Evolutionary conservation across 78 protist species (phyloP), one percentile per base, ranked within the genome.

Genomic region (Dictyostelium brefeldianum): DNA sequence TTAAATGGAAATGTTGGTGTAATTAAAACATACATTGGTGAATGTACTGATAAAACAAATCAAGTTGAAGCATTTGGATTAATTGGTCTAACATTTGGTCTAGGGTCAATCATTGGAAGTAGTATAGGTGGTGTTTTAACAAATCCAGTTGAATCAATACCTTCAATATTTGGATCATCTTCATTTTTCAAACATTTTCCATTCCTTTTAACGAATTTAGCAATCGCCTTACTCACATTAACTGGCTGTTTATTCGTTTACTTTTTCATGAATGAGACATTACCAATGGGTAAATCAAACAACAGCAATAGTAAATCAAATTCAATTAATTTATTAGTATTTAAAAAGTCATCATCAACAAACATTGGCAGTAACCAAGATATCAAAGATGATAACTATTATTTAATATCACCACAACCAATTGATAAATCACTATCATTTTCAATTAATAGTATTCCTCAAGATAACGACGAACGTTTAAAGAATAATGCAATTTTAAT

Each of bases 51-150:
- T 22, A 87, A 87, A 65, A 59, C 56, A n/a, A 87, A 87, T 62
- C 93, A 87, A 77, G 22, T 87, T 5, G 93, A 87, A 65, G 93
- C 93, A 50, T 87, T 87, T 51, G 93, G 93, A 22, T 87, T 64
- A 80, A 78, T 87, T 64, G 93, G 93, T 65, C 43, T 87, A 25
- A 78, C 67, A 46, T 78, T 69, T 69, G 83, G 83, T 48, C 36
- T 82, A n/a, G 90, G 90, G 3, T 70, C 91, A 12, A 87, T 87
- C 36, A 10, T 87, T 15, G 93, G 93, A 2, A 79, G 84, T 29
- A 53, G 69, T 0, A 20, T 87, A 46, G 93, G 93, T 57, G 93
- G 93, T 43, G 3, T 77, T 20, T 43, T 87, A 15, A 53, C 54
- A 11, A 22, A 87, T 20, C 93, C 93, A 4, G 93, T 47, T 0